A percentile compares a stretch with the other conserved stretches of the same genome.
Evolutionary conservation across 257 asterid genomes (phyloP).

Genomic region (Gardenia jasminoides): DNA sequence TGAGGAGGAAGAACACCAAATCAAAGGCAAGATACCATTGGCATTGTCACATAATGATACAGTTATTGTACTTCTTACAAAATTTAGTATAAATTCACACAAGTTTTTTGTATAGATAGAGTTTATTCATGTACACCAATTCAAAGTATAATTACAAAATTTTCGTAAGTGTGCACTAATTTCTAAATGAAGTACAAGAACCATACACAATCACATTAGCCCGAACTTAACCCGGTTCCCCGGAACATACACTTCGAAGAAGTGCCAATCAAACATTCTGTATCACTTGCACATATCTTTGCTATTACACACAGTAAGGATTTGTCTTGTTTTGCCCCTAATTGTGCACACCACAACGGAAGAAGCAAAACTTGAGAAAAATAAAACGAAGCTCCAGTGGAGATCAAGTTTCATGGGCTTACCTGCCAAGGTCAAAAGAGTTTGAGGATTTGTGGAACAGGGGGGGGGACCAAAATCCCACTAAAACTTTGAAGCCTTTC

Average conservation of each 20-base stretch:
- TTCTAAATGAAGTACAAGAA: too few relatives aligned
- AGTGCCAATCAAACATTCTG: not conserved
- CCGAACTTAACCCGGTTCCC: too few relatives aligned
- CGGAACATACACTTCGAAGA: too few relatives aligned
- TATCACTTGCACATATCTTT: not conserved
- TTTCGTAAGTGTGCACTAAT: too few relatives aligned
- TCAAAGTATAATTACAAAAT: too few relatives aligned
- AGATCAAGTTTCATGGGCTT: not conserved
- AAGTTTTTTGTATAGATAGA: too few relatives aligned
- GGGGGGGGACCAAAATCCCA: conserved; percentile 26
- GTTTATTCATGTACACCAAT: too few relatives aligned
- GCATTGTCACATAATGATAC: too few relatives aligned
- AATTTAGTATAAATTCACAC: too few relatives aligned
- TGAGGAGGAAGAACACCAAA: not conserved
- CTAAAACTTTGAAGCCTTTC: not conserved
- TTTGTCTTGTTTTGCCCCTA: not conserved
- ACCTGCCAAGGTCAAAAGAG: not conserved
- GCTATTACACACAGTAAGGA: not conserved
- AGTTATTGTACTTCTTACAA: too few relatives aligned
- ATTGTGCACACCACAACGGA: not conserved
- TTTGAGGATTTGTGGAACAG: not conserved
- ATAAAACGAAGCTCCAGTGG: not conserved
- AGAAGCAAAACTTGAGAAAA: not conserved
- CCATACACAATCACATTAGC: too few relatives aligned
- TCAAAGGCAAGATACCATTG: too few relatives aligned